Evolutionary conservation across 352 stramenopile species (phyloP), one percentile per base, ranked within the genome.

Genomic region (Globisporangium barbulae): DNA sequence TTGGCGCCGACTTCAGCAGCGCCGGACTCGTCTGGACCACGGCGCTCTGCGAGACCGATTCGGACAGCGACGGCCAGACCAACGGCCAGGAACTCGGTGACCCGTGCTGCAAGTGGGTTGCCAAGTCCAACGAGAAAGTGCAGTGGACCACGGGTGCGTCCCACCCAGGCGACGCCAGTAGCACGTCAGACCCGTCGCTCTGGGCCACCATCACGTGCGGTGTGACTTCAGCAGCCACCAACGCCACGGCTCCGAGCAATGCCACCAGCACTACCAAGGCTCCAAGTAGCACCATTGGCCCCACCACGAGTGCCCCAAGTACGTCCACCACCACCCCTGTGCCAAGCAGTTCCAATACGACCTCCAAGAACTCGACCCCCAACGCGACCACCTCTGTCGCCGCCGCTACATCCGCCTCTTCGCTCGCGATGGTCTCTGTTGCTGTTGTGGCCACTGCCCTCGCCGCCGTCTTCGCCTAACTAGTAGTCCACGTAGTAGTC

Each of bases 71-170:
- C 49, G 76, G 75, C 10, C 60, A 70, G 33, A 88, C 72, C 15
- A 89, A 89, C 64, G 79, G 79, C 13, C 61, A 82, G 59, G 79
- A 89, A 52, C 70, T 89, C 9, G 79, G 79, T 15, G 79, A 89
- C 60, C 79, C 76, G 9, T 66, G 71, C 63, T 89, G 79, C 33
- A 63, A 78, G 44, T 63, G 64, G 64, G 39, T 61, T 6, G 37
- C 13, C 6, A 33, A 25, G 21, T 61, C 68, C 48, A 71, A 54
- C 47, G 41, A 64, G 22, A 72, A 72, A 19, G 48, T 68, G 53
- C 67, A 56, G n/a, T 72, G 67, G 47, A 54, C 31, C 25, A 55
- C 25, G 5, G 63, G 66, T 13, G 31, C 65, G n/a, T 65, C 61
- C 10, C 54, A 75, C 30, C 66, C 62, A 8, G 67, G 60, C 21